Conservation (phyloP, 78 protist species). For the Thecamonas trahens region DNA sequence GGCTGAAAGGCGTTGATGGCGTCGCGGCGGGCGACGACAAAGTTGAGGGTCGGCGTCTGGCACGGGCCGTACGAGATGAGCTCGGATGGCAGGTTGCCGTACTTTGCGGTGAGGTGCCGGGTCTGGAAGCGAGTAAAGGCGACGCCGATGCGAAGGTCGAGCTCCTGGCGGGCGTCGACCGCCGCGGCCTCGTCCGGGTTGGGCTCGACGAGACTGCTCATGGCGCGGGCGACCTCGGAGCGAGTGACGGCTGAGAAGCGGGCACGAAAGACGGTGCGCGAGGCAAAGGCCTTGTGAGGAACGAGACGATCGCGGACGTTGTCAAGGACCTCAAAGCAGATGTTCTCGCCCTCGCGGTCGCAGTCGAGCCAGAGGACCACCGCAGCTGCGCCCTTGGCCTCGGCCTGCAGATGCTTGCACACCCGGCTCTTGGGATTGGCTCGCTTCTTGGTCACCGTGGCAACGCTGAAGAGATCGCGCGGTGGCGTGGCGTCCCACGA, state of each 20-base stretch:
- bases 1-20: slow-evolving; percentile 12
- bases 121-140: slow-evolving; percentile 62
- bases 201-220: slow-evolving; percentile 29
- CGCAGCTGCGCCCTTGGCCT: slow-evolving; percentile 3
- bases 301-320: background rate
- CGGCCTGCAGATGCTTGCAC: slow-evolving; percentile 8
- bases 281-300: background rate
- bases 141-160: slow-evolving; percentile 47
- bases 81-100: slow-evolving; percentile 3
- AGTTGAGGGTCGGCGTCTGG: slow-evolving; percentile 58
- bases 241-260: slow-evolving; percentile 26
- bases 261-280: slow-evolving; percentile 17
- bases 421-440: too few species aligned
- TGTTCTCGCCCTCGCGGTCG: slow-evolving; percentile 84
- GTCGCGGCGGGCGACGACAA: slow-evolving; percentile 44
- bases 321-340: slow-evolving; percentile 61
- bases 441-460: background rate
- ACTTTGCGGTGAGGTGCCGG: slow-evolving; percentile 8
- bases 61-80: slow-evolving; percentile 65
- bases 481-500: background rate
- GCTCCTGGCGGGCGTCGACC: slow-evolving; percentile 63
- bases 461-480: background rate
- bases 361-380: slow-evolving; percentile 72
- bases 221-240: slow-evolving; percentile 25
- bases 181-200: slow-evolving; percentile 20